Evolutionary conservation across 352 stramenopile species (phyloP).

Genomic region (Phytophthora meadii): DNA sequence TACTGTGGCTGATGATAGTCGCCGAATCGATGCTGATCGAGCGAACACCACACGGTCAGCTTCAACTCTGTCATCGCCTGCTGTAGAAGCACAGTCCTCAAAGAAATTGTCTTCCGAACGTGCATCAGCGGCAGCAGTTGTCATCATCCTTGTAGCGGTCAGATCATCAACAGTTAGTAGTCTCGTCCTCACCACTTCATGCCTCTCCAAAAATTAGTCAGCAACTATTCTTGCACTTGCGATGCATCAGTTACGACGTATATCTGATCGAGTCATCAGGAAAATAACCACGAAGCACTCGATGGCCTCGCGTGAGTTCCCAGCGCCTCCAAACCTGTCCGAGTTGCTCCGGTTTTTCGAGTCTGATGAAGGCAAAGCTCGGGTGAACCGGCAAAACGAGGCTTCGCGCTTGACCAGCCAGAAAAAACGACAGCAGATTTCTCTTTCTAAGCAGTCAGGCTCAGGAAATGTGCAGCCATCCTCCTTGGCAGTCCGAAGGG

Average conservation of each 20-base stretch:
- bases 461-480: background rate
- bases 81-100: constrained; percentile 5
- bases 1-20: constrained; percentile 31
- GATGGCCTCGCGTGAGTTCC: constrained; percentile 40
- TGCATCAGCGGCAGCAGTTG: constrained; percentile 8
- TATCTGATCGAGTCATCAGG: constrained; percentile 11
- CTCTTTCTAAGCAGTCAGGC: constrained; percentile 10
- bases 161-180: constrained; percentile 16
- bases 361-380: constrained; percentile 33
- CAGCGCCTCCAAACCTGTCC: constrained; percentile 49
- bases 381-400: constrained; percentile 17
- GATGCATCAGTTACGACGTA: constrained; percentile 30
- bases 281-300: background rate
- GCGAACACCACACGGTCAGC: constrained; percentile 48
- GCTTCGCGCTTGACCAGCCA: constrained; percentile 3
- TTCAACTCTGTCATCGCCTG: constrained; percentile 34
- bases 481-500: constrained; percentile 4
- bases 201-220: constrained; percentile 15
- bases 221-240: constrained; percentile 29
- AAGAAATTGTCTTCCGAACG: constrained; percentile 8
- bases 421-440: background rate
- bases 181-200: constrained; percentile 9
- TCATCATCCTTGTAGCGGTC: constrained; percentile 9
- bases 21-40: constrained; percentile 44
- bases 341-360: constrained; percentile 61